Evolutionary conservation across 2,329 filamentous ascomycete genomes (phyloP), one percentile per base, ranked within the genome.

Genomic region (Colletotrichum truncatum): DNA sequence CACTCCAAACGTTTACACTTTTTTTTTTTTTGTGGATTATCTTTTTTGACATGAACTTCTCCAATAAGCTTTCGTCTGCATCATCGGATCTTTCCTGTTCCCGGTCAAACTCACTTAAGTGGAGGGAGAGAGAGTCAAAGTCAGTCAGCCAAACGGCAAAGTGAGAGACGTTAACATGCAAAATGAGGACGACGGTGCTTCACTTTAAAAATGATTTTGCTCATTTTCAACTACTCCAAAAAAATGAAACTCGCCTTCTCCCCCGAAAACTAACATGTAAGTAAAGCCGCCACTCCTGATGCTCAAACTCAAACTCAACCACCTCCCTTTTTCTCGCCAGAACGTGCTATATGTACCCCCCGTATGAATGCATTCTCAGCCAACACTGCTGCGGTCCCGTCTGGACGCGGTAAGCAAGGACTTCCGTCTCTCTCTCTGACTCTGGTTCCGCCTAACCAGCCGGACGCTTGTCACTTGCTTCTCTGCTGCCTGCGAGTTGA

Each of bases 381-480:
- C 63, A 51, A 66, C 51, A 43, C 63, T 66, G 30, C 36, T 51
- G 30, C 58, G 51, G 14, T 45, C 34, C 26, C 49, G 32, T n/a
- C 45, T 54, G 4, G 49, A 62, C n/a, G 34, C 49, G 36, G 43
- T 8, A 12, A 62, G 45, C 60, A 25, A 62, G 28, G 63, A 43
- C 32, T 62, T 68, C 23, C 65, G 60, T 26, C 48, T 46, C 45
- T 68, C 67, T 23, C 65, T 64, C 41, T 67, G 61, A 14, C 52
- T 61, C 23, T 67, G 45, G 28, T 66, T 56, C 11, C 61, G 61
- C 36, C 54, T 60, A 14, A 69, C 65, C 51, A 69, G 61, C 38
- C 65, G 56, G 8, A 69, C 61, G 30, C 67, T 69, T 12, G 67
- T 68, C 45, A 66, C 54, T n/a, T 18, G 52, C 38, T 30, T 60